Conservation (phyloP, 306 rosid species). For the Hippophae rhamnoides region DNA sequence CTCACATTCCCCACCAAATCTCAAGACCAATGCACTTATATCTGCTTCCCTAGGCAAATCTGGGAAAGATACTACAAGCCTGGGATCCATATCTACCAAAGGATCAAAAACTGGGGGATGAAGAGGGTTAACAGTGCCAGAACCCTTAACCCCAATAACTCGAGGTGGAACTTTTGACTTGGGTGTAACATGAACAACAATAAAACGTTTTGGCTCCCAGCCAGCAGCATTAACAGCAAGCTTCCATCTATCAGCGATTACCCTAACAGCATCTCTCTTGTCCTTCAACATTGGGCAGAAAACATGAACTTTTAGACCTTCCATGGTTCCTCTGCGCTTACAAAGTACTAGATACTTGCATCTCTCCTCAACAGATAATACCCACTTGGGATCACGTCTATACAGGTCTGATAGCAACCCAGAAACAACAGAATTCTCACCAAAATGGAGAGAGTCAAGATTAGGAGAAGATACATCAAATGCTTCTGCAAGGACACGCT, state of each 20-base stretch:
- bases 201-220: slow-evolving; percentile 90
- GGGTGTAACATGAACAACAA: slow-evolving; percentile 59
- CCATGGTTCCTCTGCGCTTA: slow-evolving; percentile 49
- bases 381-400: slow-evolving; percentile 86
- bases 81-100: slow-evolving; percentile 79
- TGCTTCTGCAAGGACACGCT: slow-evolving; percentile 88
- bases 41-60: slow-evolving; percentile 91
- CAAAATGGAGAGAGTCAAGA: slow-evolving; percentile 78
- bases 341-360: slow-evolving; percentile 82
- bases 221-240: slow-evolving; percentile 66
- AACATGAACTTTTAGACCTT: slow-evolving; percentile 66
- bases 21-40: slow-evolving; percentile 74
- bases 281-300: slow-evolving; percentile 85
- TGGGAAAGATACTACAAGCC: slow-evolving; percentile 84
- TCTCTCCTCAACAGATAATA: slow-evolving; percentile 84
- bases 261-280: slow-evolving; percentile 70
- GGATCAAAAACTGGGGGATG: slow-evolving; percentile 60
- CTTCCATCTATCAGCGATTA: slow-evolving; percentile 89
- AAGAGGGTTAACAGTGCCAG: slow-evolving; percentile 31
- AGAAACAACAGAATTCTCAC: slow-evolving; percentile 45
- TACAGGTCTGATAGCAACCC: slow-evolving; percentile 57
- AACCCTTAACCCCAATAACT: slow-evolving; percentile 71
- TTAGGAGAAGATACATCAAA: slow-evolving; percentile 60
- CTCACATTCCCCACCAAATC: slow-evolving; percentile 96
- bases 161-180: slow-evolving; percentile 74